Conservation (phyloP, 805 yeast genomes). For the Kluyveromyces lactis region DNA sequence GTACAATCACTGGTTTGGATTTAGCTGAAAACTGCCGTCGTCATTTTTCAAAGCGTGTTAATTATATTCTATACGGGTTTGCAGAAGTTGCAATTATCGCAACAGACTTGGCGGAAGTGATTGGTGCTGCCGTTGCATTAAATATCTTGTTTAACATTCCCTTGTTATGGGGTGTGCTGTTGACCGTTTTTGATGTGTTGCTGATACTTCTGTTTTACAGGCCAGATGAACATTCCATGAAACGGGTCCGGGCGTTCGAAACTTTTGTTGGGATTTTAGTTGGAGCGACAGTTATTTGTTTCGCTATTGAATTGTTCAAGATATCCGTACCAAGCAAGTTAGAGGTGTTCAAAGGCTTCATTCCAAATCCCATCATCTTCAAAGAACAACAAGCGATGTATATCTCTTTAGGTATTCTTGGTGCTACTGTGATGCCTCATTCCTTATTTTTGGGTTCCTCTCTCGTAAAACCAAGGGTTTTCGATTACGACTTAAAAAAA, state of each 20-base stretch:
- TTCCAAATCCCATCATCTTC: slow-evolving; percentile 54
- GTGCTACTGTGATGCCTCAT: slow-evolving; percentile 96
- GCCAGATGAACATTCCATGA: slow-evolving; percentile 66
- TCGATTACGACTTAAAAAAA: slow-evolving; percentile 58
- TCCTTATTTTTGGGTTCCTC: slow-evolving; percentile 80
- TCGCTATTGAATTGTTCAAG: slow-evolving; percentile 57
- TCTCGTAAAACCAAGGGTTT: slow-evolving; percentile 74
- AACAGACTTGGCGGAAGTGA: slow-evolving; percentile 90
- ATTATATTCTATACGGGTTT: slow-evolving; percentile 50
- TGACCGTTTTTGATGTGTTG: slow-evolving; percentile 77
- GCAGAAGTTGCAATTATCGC: slow-evolving; percentile 87
- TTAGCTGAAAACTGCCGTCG: slow-evolving; percentile 80
- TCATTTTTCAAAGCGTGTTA: slow-evolving; percentile 56
- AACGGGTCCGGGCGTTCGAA: slow-evolving; percentile 70
- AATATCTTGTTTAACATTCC: slow-evolving; percentile 73
- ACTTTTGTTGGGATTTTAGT: slow-evolving; percentile 65
- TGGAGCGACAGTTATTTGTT: slow-evolving; percentile 65
- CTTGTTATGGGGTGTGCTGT: slow-evolving; percentile 59
- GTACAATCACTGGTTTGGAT: slow-evolving; percentile 89
- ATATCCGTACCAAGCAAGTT: slow-evolving; percentile 45
- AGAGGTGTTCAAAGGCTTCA: slow-evolving; percentile 54
- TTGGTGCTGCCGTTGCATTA: slow-evolving; percentile 84
- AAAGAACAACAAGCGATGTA: slow-evolving; percentile 66
- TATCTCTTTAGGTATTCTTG: slow-evolving; percentile 73
- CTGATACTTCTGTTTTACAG: slow-evolving; percentile 70